Evolutionary conservation across 1,284 basidiomycete species (phyloP), one percentile per base, ranked within the genome.

Genomic region (Rhodotorula sp.): DNA sequence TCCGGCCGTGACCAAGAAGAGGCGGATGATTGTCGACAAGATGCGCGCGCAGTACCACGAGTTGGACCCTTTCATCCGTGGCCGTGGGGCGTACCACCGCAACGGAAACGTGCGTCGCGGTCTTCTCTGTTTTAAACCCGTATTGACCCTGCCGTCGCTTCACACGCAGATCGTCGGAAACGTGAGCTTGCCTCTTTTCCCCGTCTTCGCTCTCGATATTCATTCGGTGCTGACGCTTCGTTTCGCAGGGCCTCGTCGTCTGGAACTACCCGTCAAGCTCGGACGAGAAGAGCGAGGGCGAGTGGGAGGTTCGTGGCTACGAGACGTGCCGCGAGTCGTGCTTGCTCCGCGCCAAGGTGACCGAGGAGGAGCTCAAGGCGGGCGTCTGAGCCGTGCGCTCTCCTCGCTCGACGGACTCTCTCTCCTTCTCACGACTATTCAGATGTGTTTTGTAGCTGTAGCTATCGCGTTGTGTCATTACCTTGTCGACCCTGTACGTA

Each of bases 41-140:
- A 74, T 81, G 58, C 77, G 80, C 22, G 72, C 79, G 0, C 79
- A 79, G 11, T 81, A 79, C 62, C 78, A 76, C 61, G 78, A 78
- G 46, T 67, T 78, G 53, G 80, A 81, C 59, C 79, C 79, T 4
- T 79, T 76, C 70, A 72, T 74, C 19, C 77, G 80, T 11, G 79
- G 78, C 1, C 70, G 74, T 54, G 77, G 77, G 11, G 73, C 76
- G 13, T 79, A 79, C 70, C 79, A 81, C 46, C 59, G 67, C 8
- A 61, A 76, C 58, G 63, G 69, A 3, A 58, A 61, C 44, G 58
- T 59, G 44, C 47, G 64, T 59, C 36, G 11, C n/a, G 19, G 47
- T 7, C 5, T 27, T 39, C 24, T 44, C 29, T 4, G 34, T 32
- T 56, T 63, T 46, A 22, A 11, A 47, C 29, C 22, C 6, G 49